Evolutionary conservation across 2,329 filamentous ascomycete species (phyloP).

Genomic region (Colletotrichum godetiae): DNA sequence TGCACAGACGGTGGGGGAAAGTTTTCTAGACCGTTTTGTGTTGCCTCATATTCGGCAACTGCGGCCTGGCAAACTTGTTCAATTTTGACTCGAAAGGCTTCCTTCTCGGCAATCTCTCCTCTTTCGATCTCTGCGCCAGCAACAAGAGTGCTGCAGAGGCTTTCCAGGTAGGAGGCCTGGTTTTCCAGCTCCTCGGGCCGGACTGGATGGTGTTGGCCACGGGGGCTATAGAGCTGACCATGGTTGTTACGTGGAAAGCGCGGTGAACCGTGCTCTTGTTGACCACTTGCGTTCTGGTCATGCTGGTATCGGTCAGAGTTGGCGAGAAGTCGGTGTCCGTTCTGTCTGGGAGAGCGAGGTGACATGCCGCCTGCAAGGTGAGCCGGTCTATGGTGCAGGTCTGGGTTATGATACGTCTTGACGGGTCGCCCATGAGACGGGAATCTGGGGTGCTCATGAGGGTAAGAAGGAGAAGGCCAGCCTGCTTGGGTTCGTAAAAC

Average conservation of each 20-base stretch:
- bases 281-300: neutral
- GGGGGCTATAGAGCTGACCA: conserved; percentile 45
- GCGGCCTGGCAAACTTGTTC: conserved; percentile 73
- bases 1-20: conserved; percentile 70
- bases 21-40: conserved; percentile 49
- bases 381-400: conserved; percentile 7
- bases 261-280: conserved; percentile 19
- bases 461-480: conserved; percentile 42
- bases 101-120: conserved; percentile 76
- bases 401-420: conserved; percentile 12
- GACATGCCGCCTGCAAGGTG: neutral
- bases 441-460: conserved; percentile 35
- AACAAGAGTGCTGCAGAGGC: conserved; percentile 61
- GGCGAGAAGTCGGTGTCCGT: conserved; percentile 38
- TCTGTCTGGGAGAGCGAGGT: conserved; percentile 40
- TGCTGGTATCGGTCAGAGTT: conserved; percentile 17
- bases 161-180: conserved; percentile 62
- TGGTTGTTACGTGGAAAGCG: conserved; percentile 36
- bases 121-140: conserved; percentile 70
- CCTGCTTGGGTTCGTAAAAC: conserved; percentile 38
- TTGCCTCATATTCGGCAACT: conserved; percentile 63
- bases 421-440: neutral
- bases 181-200: conserved; percentile 58
- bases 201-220: conserved; percentile 42
- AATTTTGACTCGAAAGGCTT: conserved; percentile 73